Base-by-base conservation (phyloP, 2,329 filamentous ascomycete genomes). In the Lachnellula suecica region DNA sequence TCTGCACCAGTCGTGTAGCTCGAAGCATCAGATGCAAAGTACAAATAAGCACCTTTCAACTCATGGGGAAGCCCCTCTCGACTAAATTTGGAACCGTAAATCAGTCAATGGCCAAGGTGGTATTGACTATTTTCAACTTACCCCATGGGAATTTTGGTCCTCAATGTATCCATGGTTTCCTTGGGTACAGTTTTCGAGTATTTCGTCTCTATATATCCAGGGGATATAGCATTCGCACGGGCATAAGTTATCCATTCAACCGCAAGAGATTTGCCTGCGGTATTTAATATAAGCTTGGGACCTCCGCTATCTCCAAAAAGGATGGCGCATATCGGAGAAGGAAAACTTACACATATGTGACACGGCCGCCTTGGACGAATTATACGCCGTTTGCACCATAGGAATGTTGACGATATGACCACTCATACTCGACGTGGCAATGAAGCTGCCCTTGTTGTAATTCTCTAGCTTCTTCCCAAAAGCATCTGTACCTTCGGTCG, bases 231-330 rank as follows among this genome's bases (percentile, higher is more conserved):
- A 75, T 87, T 87, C 66, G 84, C 83, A 62, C 83, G 79, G 45
- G 83, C 83, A 68, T 85, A 86, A 68, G 84, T 81, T 56, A 80
- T 75, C 83, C 83, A 87, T 70, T 87, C 83, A 43, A 47, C 47
- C 10, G 52, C 52, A 2, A 54, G 44, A 10, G 52, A 54, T 19
- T 31, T 25, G n/a, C 46, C 51, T 41, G 49, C 45, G 34, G 51
- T 24, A 53, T 53, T 37, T 48, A 44, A 37, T 23, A 15, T 37
- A 20, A 15, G n/a, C 17, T 10, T 15, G 34, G 10, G 17, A 17
- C 6, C 34, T n/a, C 6, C 17, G 13, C 13, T 13, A 7, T 37
- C 8, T 37, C 17, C 17, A 6, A 6, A 17, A 9, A 6, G 6
- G 7, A 37, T n/a, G 17, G 17, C 34, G 17, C 27, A 31, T n/a